Evolutionary conservation across 2,329 filamentous ascomycete species (phyloP).

Genomic region (Curvularia sp.): DNA sequence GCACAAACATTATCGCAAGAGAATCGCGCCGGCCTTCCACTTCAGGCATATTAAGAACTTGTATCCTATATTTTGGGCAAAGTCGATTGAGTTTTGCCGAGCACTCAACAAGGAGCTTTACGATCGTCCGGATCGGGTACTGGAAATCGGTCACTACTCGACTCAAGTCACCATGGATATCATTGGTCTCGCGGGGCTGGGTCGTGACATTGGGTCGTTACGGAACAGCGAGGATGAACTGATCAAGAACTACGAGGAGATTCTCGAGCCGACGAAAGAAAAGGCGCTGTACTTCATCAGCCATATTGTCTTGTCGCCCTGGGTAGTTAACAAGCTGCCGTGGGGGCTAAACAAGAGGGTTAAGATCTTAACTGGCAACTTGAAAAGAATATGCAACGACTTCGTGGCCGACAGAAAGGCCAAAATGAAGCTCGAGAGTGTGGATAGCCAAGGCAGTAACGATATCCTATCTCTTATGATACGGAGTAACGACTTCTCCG

Average conservation of each 20-base stretch:
- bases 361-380: constrained; percentile 44
- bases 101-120: constrained; percentile 64
- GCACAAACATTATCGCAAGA: constrained; percentile 68
- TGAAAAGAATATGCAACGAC: constrained; percentile 53
- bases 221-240: constrained; percentile 53
- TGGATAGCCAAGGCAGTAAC: constrained; percentile 42
- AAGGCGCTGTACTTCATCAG: constrained; percentile 56
- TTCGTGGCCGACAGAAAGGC: constrained; percentile 59
- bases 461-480: constrained; percentile 60
- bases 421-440: constrained; percentile 43
- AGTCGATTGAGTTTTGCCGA: constrained; percentile 71
- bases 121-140: constrained; percentile 48
- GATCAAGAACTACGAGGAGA: constrained; percentile 52
- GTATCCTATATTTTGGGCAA: constrained; percentile 84
- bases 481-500: constrained; percentile 60
- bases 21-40: constrained; percentile 82
- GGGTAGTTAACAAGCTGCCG: constrained; percentile 53
- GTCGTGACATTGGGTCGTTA: constrained; percentile 53
- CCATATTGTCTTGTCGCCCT: constrained; percentile 48
- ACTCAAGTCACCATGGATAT: constrained; percentile 57
- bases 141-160: constrained; percentile 54
- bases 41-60: constrained; percentile 85
- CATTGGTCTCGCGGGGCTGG: constrained; percentile 55
- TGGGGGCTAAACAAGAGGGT: constrained; percentile 57
- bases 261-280: constrained; percentile 56